These are phyloP conservation scores for Ensete ventricosum DNA, from an alignment of 176 grass and related monocot genomes.

Conservation along the genomic window DNA sequence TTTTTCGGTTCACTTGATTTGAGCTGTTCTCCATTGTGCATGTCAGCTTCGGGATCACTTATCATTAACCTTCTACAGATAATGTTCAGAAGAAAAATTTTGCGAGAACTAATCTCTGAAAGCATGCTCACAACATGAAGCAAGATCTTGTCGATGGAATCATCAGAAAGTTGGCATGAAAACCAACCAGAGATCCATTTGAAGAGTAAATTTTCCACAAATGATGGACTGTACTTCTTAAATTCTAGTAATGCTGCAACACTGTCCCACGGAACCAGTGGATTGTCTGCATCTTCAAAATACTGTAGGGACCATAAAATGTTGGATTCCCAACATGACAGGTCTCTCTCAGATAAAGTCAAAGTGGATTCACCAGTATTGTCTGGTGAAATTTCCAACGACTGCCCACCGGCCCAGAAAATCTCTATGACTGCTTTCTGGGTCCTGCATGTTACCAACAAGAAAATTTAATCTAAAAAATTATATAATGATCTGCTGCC, in stretches of 20 bases:
- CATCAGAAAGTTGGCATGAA: slow-evolving; percentile 15
- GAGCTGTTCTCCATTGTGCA: slow-evolving; percentile 5
- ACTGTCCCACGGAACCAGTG: slow-evolving; percentile 57
- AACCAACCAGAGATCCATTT: slow-evolving; percentile 55
- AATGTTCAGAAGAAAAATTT: slow-evolving; percentile 65
- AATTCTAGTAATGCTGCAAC: slow-evolving; percentile 41
- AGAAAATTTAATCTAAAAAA: slow-evolving; percentile 13
- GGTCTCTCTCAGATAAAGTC: slow-evolving; percentile 27
- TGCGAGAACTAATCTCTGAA: slow-evolving; percentile 36
- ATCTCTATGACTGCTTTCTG: slow-evolving; percentile 79
- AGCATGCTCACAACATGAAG: slow-evolving; percentile 27
- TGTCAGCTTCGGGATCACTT: not conserved
- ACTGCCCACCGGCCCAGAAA: slow-evolving; percentile 65
- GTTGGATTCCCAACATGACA: slow-evolving; percentile 51
- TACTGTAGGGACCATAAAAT: slow-evolving; percentile 52
- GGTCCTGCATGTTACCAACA: slow-evolving; percentile 35
- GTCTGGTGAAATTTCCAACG: slow-evolving; percentile 51
- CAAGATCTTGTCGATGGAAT: slow-evolving; percentile 33
- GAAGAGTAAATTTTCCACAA: slow-evolving; percentile 37
- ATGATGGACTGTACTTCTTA: slow-evolving; percentile 37
- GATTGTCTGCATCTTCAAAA: slow-evolving; percentile 45
- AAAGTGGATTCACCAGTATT: slow-evolving; percentile 14
- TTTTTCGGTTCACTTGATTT: slow-evolving; percentile 13
- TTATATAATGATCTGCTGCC: not conserved
- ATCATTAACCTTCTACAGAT: slow-evolving; percentile 64